These are phyloP conservation scores for Xerocomus cyaneibrunnescens DNA, from an alignment of 1,284 basidiomycete species.

Conservation along the genomic window DNA sequence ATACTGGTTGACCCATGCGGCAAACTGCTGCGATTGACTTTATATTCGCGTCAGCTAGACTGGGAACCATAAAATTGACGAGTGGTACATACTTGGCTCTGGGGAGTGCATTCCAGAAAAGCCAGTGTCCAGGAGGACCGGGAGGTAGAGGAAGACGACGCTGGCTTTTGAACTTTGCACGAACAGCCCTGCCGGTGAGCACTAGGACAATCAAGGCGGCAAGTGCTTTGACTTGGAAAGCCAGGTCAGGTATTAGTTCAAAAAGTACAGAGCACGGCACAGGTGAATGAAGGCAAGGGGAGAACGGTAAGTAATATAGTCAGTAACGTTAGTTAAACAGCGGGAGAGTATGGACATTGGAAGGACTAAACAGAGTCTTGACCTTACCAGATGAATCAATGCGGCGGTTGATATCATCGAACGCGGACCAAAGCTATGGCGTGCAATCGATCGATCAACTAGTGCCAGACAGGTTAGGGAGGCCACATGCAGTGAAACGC, in stretches of 20 bases:
- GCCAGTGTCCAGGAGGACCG: slow-evolving; percentile 35
- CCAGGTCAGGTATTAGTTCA: background rate
- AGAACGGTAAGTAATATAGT: background rate
- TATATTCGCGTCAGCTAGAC: background rate
- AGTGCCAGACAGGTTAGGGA: no score
- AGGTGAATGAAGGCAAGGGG: background rate
- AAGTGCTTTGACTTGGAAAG: slow-evolving; percentile 18
- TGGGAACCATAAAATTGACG: background rate
- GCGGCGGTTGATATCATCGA: background rate
- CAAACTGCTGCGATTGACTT: slow-evolving; percentile 36
- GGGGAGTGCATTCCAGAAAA: slow-evolving; percentile 31
- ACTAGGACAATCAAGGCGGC: slow-evolving; percentile 19
- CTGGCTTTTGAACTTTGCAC: slow-evolving; percentile 7
- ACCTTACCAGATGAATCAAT: background rate
- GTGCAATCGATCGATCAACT: background rate
- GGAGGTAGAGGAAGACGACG: slow-evolving; percentile 29
- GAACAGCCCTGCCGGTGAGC: slow-evolving; percentile 15
- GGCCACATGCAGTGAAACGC: no score
- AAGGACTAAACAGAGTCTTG: background rate
- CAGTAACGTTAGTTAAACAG: slow-evolving; percentile 10
- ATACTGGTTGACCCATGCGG: slow-evolving; percentile 38
- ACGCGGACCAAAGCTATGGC: background rate
- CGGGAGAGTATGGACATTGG: background rate
- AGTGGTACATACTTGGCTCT: slow-evolving; percentile 23
- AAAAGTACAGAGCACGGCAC: slow-evolving; percentile 10